Conservation (phyloP, 768 basidiomycete genomes). For the Pleurotus citrinopileatus region DNA sequence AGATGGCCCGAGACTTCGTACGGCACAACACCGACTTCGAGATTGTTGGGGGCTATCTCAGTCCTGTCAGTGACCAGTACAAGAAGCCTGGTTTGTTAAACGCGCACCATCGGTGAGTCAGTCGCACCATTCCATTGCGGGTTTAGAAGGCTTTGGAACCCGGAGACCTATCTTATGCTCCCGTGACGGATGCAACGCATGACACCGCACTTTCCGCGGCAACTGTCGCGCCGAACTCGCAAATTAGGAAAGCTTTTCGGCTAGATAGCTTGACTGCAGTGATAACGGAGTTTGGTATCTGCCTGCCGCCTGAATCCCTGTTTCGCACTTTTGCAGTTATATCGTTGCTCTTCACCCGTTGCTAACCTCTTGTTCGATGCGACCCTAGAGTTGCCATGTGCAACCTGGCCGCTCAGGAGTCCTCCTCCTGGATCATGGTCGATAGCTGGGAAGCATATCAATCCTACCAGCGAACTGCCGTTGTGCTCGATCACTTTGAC, state of each 20-base stretch:
- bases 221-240: slow-evolving; percentile 19
- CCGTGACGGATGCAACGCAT: neutral
- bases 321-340: too few relatives aligned
- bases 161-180: neutral
- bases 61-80: slow-evolving; percentile 94
- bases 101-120: slow-evolving; percentile 80
- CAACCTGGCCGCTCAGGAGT: slow-evolving; percentile 85
- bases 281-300: too few relatives aligned
- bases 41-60: slow-evolving; percentile 93
- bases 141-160: neutral
- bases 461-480: slow-evolving; percentile 91
- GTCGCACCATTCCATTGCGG: slow-evolving; percentile 17
- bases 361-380: slow-evolving; percentile 6
- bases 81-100: slow-evolving; percentile 93
- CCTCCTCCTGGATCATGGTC: slow-evolving; percentile 93
- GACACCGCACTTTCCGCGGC: slow-evolving; percentile 4
- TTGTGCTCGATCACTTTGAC: slow-evolving; percentile 97
- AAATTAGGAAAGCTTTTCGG: slow-evolving; percentile 15
- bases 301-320: too few relatives aligned
- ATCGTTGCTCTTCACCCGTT: too few relatives aligned
- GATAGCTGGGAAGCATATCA: slow-evolving; percentile 98
- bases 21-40: slow-evolving; percentile 91
- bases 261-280: neutral
- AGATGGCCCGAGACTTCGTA: slow-evolving; percentile 97
- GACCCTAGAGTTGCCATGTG: slow-evolving; percentile 76